A percentile compares a stretch with the other conserved stretches of the same genome.
Evolutionary conservation across 768 basidiomycete genomes (phyloP).

Genomic region (Panus rudis): DNA sequence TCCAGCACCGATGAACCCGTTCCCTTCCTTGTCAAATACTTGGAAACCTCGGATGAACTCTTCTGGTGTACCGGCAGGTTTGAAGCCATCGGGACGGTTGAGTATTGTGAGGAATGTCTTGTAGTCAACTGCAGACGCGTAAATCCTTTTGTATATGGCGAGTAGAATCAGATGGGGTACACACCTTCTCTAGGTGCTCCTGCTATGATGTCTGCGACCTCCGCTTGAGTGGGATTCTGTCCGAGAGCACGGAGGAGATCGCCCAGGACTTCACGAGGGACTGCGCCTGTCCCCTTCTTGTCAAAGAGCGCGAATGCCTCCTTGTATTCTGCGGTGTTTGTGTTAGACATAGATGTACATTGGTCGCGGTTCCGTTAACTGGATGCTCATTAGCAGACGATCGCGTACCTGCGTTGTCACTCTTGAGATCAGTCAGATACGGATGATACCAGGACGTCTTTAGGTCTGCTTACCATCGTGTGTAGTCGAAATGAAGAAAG

Average conservation of each 20-base stretch:
- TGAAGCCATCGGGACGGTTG: slow-evolving; percentile 94
- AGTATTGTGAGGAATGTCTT: slow-evolving; percentile 86
- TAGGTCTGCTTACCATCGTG: too few relatives aligned
- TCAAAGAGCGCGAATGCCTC: slow-evolving; percentile 98
- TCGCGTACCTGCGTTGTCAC: slow-evolving; percentile 44
- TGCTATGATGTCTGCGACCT: slow-evolving; percentile 77
- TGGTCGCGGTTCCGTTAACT: neutral
- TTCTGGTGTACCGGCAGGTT: slow-evolving; percentile 97
- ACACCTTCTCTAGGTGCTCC: slow-evolving; percentile 72
- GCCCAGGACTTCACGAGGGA: slow-evolving; percentile 82
- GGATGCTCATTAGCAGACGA: slow-evolving; percentile 4
- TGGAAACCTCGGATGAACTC: slow-evolving; percentile 99
- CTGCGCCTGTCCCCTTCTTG: slow-evolving; percentile 88
- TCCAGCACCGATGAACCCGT: slow-evolving; percentile 86
- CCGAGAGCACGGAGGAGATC: slow-evolving; percentile 91
- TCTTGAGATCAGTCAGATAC: slow-evolving; percentile 22
- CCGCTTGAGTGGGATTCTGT: slow-evolving; percentile 99
- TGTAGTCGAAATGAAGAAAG: too few relatives aligned
- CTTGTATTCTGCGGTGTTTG: slow-evolving; percentile 67
- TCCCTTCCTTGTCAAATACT: slow-evolving; percentile 95
- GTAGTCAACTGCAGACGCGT: slow-evolving; percentile 68
- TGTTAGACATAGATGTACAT: neutral
- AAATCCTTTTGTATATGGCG: neutral
- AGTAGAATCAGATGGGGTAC: slow-evolving; percentile 13
- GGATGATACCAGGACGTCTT: too few relatives aligned